Base-by-base conservation (phyloP, 1,284 basidiomycete genomes). In the Ustilago esculenta region DNA sequence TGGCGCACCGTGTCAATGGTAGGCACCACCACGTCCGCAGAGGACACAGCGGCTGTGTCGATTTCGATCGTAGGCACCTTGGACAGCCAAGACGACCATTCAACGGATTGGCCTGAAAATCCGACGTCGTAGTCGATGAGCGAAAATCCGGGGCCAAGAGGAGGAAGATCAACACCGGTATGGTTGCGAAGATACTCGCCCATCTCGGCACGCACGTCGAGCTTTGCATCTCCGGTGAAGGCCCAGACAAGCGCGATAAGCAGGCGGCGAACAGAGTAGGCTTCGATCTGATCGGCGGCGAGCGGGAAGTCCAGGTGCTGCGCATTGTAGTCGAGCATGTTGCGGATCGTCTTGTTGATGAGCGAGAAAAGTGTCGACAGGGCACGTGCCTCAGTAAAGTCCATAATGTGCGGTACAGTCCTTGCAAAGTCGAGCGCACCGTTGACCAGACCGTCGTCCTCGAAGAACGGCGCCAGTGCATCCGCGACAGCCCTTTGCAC, bases 1-100 rank as follows among this genome's bases (percentile, higher is more conserved):
- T 98, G 96, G 30, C 97, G 92, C 32, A 98, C 90, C 3, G 96
- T 99, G 79, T 99, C 97, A 85, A 98, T 90, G 1, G 96, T 99
- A 1, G 97, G 96, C 29, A 99, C 93, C 68, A 99, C 96, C 2
- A 97, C 89, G 78, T 99, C 96, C 5, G 95, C 89, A 2, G 94
- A 91, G 3, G 93, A 95, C 61, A 99, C 92, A 2, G 92, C 89
- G 76, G 96, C 94, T 0, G 95, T 91, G 75, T 99, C 96, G 60
- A 99, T 94, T 80, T 99, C 96, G 75, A 98, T 91, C 35, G 89
- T 89, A 0, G 95, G 95, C 0, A 99, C 96, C 27, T 69, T 61
- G 41, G 60, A 90, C 87, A 29, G 90, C 96, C 96, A 99, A 18
- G 90, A 84, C 24, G 88, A 84, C 95, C 95, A 99, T 70, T 94